Percentiles rank a stretch among this genome's conserved stretches.
phyloP scores from a whole-genome alignment of 768 basidiomycete species.

The Coprinopsis cinerea region DNA sequence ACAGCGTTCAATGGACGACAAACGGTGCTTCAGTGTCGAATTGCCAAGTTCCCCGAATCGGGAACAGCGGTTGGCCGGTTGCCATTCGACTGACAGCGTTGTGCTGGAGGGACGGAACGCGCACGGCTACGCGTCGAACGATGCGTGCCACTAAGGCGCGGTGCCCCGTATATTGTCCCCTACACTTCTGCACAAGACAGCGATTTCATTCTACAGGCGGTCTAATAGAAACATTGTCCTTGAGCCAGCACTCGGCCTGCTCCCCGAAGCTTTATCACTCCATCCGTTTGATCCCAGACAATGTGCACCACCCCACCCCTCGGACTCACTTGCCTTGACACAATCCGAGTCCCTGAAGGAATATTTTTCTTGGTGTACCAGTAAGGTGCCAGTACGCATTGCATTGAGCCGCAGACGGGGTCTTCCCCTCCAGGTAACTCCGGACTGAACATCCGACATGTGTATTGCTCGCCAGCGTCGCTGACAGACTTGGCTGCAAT shows the following conservation, averaged over 20 bases:
- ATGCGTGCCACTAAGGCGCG: background rate
- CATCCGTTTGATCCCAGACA: constrained; percentile 28
- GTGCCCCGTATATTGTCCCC: background rate
- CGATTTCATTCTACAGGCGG: too few relatives aligned
- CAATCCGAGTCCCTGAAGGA: constrained; percentile 25
- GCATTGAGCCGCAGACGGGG: constrained; percentile 49
- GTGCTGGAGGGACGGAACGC: too few relatives aligned
- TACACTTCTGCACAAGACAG: background rate
- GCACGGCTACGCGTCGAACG: too few relatives aligned
- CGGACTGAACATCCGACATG: constrained; percentile 49
- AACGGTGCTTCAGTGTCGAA: too few relatives aligned
- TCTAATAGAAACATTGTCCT: constrained; percentile 23
- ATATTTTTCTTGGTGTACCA: constrained; percentile 36
- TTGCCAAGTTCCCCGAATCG: too few relatives aligned
- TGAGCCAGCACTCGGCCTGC: constrained; percentile 27
- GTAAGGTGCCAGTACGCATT: constrained; percentile 43
- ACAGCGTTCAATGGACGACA: too few relatives aligned
- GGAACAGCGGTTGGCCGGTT: too few relatives aligned
- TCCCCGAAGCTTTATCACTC: constrained; percentile 30
- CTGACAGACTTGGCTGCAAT: constrained; percentile 19
- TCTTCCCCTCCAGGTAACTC: constrained; percentile 35
- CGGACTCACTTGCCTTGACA: constrained; percentile 46
- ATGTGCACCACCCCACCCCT: constrained; percentile 43
- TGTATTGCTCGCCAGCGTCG: constrained; percentile 27
- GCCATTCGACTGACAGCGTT: too few relatives aligned